Base-by-base conservation (phyloP, 192 early-diverging fungal genomes). In the Coemansia sp. region DNA sequence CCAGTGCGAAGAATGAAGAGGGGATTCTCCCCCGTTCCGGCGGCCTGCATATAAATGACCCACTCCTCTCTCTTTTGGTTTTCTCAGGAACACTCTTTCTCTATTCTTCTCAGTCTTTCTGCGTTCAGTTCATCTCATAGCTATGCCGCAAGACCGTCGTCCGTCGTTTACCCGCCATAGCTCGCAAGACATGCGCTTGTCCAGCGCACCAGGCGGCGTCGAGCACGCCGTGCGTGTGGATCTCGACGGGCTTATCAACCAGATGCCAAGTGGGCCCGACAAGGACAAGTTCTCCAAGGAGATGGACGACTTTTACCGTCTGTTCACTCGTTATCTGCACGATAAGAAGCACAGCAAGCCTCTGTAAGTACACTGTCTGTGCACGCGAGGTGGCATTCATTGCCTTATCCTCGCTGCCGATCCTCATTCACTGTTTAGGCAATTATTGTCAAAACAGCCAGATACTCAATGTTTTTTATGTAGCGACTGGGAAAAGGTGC, bases 401-500 rank as follows among this genome's bases (percentile, higher is more conserved):
- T 35, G 32, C 6, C 32, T 35, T 0, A 35, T 35, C 32, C 32
- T 6, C 8, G 32, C 32, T 35, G 32, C 32, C 32, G 32, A 35
- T 35, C 32, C 7, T 29, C 5, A 29, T 35, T 35, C 32, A 8
- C 7, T 35, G 32, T 6, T 35, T 35, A 35, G 32, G 32, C 5
- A 35, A 35, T 35, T 8, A 8, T 35, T 21, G 21, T 35, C 32
- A 35, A 8, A 35, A 8, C 21, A 21, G 21, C 6, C 32, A 8
- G 6, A 6, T 32, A 35, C 32, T 35, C 6, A 35, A 7, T 54
- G 14, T 54, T n/a, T 27, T 52, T 24, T 52, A 15, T 38, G 23
- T 76, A 94, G 93, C 52, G 90, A 96, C 79, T 99, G 97, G 97
- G 85, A 91, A 61, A 92, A 93, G 75, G 92, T 99, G 60, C 88